These are phyloP conservation scores for Candida pseudoviswanathii DNA, from an alignment of 1,139 yeast species.

Conservation along the genomic window DNA sequence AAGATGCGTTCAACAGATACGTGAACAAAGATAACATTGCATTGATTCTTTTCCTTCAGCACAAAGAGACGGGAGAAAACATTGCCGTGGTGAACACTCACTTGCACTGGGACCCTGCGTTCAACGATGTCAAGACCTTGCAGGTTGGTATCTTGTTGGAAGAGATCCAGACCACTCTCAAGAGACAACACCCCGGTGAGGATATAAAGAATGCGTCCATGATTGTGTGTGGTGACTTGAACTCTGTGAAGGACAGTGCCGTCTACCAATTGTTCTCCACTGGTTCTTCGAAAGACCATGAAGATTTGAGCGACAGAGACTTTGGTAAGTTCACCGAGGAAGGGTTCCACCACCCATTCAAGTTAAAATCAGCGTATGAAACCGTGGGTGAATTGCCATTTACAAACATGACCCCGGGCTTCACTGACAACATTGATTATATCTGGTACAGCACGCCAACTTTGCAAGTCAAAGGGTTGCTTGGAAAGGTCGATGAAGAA, in stretches of 20 bases:
- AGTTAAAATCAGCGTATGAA: conserved; percentile 83
- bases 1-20: conserved; percentile 92
- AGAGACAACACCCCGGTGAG: conserved; percentile 51
- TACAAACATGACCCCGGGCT: conserved; percentile 91
- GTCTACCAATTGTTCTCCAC: conserved; percentile 87
- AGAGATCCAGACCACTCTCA: conserved; percentile 69
- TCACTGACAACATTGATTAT: conserved; percentile 92
- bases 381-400: conserved; percentile 88
- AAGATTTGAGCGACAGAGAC: conserved; percentile 81
- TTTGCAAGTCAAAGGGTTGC: conserved; percentile 78
- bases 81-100: conserved; percentile 86
- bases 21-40: conserved; percentile 97
- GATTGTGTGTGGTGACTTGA: conserved; percentile 93
- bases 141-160: conserved; percentile 92
- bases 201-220: conserved; percentile 71
- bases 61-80: conserved; percentile 67
- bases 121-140: conserved; percentile 92
- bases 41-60: conserved; percentile 75
- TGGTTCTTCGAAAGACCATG: conserved; percentile 73
- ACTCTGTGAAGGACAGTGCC: conserved; percentile 84
- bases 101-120: conserved; percentile 98
- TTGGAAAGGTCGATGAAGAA: conserved; percentile 81
- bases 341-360: conserved; percentile 81
- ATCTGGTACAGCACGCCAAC: conserved; percentile 88
- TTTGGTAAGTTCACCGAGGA: conserved; percentile 91